Evolutionary conservation across 108 stramenopile species (phyloP).

Genomic region (Fistulifera solaris): DNA sequence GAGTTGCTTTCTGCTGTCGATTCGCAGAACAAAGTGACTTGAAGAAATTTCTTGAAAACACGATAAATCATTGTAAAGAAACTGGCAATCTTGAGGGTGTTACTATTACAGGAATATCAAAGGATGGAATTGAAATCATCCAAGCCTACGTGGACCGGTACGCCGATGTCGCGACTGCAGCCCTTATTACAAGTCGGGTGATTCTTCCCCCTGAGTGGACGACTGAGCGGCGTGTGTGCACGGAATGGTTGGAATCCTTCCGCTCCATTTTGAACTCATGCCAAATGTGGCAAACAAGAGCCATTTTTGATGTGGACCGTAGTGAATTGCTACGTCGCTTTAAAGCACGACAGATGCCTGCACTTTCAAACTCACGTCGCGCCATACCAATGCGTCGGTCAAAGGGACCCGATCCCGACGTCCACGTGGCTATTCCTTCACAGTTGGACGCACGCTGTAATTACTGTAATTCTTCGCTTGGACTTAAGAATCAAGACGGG

Average conservation of each 20-base stretch:
- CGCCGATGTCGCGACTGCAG: conserved; percentile 72
- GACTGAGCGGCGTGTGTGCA: conserved; percentile 40
- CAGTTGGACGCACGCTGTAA: conserved; percentile 75
- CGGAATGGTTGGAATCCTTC: conserved; percentile 77
- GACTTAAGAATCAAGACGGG: conserved; percentile 48
- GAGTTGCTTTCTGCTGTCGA: conserved; percentile 69
- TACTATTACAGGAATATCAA: conserved; percentile 62
- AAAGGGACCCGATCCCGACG: conserved; percentile 25
- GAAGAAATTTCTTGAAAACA: conserved; percentile 39
- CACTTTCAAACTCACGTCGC: not conserved
- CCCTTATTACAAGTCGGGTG: conserved; percentile 61
- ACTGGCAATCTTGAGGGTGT: conserved; percentile 68
- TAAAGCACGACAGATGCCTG: conserved; percentile 15
- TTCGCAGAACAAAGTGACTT: conserved; percentile 47
- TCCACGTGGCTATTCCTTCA: conserved; percentile 22
- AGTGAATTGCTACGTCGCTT: conserved; percentile 51
- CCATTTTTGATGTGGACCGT: conserved; percentile 73
- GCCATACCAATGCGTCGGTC: not conserved
- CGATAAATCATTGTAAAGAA: conserved; percentile 43
- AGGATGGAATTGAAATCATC: conserved; percentile 61
- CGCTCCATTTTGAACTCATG: conserved; percentile 57
- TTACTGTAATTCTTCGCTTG: conserved; percentile 68
- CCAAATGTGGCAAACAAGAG: conserved; percentile 77
- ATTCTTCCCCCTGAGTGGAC: conserved; percentile 55
- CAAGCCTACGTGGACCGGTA: conserved; percentile 67